phyloP scores from a whole-genome alignment of 495 filamentous ascomycete genomes.

The Neurospora cerealis region DNA sequence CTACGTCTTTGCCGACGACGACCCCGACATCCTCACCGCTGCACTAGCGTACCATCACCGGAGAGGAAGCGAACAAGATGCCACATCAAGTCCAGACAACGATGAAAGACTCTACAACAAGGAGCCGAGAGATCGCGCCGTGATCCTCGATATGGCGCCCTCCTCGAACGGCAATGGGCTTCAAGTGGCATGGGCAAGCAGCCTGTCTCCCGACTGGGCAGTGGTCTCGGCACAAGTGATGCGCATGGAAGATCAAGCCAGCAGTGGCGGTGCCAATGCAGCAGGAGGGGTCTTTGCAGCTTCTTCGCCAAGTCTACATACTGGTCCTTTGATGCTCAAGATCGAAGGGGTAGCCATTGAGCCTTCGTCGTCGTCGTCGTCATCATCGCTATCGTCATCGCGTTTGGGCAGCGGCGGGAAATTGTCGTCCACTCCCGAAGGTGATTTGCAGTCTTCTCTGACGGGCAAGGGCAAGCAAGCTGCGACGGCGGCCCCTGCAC shows the following conservation, averaged over 20 bases:
- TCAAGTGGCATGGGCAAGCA: constrained; percentile 35
- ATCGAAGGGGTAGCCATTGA: constrained; percentile 50
- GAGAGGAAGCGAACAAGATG: constrained; percentile 4
- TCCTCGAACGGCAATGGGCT: constrained; percentile 38
- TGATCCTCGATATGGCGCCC: constrained; percentile 45
- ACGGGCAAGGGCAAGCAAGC: constrained; percentile 17
- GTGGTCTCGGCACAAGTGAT: constrained; percentile 31
- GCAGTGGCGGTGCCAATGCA: constrained; percentile 10
- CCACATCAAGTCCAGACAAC: constrained; percentile 1
- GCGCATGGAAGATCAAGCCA: constrained; percentile 25
- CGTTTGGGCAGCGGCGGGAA: constrained; percentile 9
- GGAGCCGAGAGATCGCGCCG: constrained; percentile 34
- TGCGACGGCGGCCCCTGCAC: constrained; percentile 7
- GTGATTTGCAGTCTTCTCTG: constrained; percentile 16
- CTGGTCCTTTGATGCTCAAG: constrained; percentile 47
- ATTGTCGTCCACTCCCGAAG: constrained; percentile 14
- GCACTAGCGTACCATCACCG: constrained; percentile 32
- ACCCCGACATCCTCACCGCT: constrained; percentile 51
- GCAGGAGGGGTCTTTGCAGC: constrained; percentile 10
- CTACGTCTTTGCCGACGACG: constrained; percentile 84
- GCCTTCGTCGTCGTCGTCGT: constrained; percentile 2
- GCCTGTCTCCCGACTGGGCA: constrained; percentile 38
- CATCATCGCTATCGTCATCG: background rate
- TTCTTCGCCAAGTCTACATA: constrained; percentile 4
- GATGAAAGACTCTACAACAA: constrained; percentile 1